These are phyloP conservation scores for Ceriops tagal DNA, from an alignment of 345 rosid genomes.

Conservation along the genomic window DNA sequence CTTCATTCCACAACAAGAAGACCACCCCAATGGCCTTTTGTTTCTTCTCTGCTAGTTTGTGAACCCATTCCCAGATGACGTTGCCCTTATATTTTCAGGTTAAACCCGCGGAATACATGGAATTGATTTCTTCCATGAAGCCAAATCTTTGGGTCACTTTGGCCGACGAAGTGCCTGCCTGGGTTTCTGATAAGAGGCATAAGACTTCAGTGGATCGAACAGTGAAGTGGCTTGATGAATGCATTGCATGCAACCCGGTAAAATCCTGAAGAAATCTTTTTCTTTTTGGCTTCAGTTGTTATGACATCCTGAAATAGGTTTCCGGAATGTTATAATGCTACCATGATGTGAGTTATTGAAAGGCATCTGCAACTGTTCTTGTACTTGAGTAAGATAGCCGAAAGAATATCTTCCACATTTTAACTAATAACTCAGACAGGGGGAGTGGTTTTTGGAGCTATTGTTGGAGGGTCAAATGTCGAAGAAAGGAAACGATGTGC, in stretches of 20 bases:
- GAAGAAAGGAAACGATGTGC: conserved; percentile 58
- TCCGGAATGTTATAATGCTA: too few species aligned
- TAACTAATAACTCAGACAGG: conserved; percentile 32
- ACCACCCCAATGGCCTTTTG: neutral
- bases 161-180: conserved; percentile 79
- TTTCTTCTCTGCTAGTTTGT: neutral
- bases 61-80: neutral
- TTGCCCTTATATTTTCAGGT: conserved; percentile 36
- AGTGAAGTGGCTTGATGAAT: conserved; percentile 70
- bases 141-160: conserved; percentile 61
- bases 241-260: conserved; percentile 53
- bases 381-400: neutral
- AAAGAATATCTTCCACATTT: neutral
- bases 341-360: too few species aligned
- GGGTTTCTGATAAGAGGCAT: conserved; percentile 63
- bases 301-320: neutral
- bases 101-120: conserved; percentile 56
- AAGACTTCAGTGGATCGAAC: conserved; percentile 61
- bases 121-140: conserved; percentile 57
- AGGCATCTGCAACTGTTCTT: neutral
- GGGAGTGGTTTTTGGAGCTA: conserved; percentile 63
- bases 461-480: conserved; percentile 68
- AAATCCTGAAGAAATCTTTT: conserved; percentile 1
- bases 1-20: neutral
- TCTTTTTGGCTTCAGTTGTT: conserved; percentile 4